Conservation (phyloP, 345 rosid genomes). For the Ceriops tagal region DNA sequence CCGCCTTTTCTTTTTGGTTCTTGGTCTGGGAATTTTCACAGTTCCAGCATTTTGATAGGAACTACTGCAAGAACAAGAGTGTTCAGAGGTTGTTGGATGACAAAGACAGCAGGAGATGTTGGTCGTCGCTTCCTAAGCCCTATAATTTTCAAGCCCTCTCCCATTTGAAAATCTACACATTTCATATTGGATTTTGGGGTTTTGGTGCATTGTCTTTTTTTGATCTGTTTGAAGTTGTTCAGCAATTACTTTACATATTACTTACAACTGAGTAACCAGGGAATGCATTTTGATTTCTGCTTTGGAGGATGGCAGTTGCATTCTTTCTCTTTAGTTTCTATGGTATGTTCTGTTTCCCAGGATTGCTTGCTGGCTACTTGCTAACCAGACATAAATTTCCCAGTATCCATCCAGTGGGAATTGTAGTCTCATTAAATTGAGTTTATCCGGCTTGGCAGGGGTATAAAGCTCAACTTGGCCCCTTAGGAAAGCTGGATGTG, state of each 20-base stretch:
- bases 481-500: not conserved
- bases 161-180: constrained; percentile 22
- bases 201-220: not conserved
- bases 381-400: not conserved
- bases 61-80: constrained; percentile 62
- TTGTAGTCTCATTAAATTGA: not conserved
- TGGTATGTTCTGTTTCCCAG: not conserved
- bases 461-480: not conserved
- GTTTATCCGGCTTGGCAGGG: not conserved
- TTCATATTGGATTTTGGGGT: constrained; percentile 6
- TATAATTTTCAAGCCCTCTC: constrained; percentile 64
- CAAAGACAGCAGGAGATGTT: constrained; percentile 61
- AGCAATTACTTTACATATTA: not conserved
- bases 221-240: not conserved
- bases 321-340: not conserved
- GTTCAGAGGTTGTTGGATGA: constrained; percentile 64
- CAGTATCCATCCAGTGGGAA: not conserved
- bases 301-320: not conserved
- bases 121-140: constrained; percentile 60
- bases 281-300: not conserved
- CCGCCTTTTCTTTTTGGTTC: not conserved
- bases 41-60: constrained; percentile 84
- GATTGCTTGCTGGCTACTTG: not conserved
- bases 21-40: constrained; percentile 3
- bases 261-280: not conserved